Base-by-base conservation (phyloP, 2,329 filamentous ascomycete species). In the Raffaelea ambrosiae region DNA sequence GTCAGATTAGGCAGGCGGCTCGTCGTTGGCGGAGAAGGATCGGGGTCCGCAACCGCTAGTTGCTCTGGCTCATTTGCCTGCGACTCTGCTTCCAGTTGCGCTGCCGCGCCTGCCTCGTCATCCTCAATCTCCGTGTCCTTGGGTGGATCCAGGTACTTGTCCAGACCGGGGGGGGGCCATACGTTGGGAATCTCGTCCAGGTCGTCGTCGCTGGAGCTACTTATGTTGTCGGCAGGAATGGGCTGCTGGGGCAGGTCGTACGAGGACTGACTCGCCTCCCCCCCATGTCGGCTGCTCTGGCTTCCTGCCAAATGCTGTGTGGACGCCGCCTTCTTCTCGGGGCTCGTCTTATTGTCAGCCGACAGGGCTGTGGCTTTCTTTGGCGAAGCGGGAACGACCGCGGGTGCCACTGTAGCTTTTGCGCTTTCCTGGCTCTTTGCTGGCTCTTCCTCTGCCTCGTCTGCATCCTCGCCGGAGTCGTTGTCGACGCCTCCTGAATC, bases 141-240 rank as follows among this genome's bases (percentile, higher is more conserved):
- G 7, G 26, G 26, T 7, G 26, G 7, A 13, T 29, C 26, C 26
- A 29, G 13, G 26, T 29, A 29, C 41, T 43, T 36, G 23, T 38
- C 31, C 20, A 40, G 20, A 4, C 33, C 40, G n/a, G 41, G 44
- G 18, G 42, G 41, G 14, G 42, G 50, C 4, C 46, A 42, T 3
- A 19, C 39, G 9, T 33, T 16, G 1, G 50, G 50, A 9, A 52
- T 52, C 20, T 52, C 50, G 10, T 52, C 50, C 3, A 52, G 26
- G 18, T 19, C 35, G 18, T 16, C 31, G 31, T 38, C 35, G 16
- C 35, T 38, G 18, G 35, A 38, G 16, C 35, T 38, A 16, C 9
- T 16, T 9, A 9, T 16, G 31, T 9, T 16, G 16, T 33, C 31
- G 9, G 31, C 31, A 33, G 31, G 31, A 9, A 16, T 9, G 9